Conservation (phyloP, 345 rosid species). For the Citrus trifoliata region DNA sequence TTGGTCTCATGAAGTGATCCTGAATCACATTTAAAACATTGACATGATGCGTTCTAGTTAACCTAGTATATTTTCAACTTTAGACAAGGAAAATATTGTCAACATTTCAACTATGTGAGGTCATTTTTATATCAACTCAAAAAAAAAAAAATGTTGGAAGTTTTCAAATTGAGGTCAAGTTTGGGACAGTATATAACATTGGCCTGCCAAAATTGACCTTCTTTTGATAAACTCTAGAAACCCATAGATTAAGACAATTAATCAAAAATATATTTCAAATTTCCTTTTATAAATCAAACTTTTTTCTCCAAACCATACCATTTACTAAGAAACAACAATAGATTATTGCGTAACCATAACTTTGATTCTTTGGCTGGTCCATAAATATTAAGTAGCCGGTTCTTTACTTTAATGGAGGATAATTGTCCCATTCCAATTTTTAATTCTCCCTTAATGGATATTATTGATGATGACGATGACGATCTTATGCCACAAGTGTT, state of each 20-base stretch:
- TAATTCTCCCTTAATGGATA: background rate
- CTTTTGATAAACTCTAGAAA: background rate
- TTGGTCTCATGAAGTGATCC: background rate
- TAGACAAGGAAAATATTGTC: no score
- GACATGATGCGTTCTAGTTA: background rate
- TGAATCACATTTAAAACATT: background rate
- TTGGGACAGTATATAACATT: background rate
- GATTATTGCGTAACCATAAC: no score
- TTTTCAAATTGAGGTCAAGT: background rate
- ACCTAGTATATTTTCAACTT: no score
- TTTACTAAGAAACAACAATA: no score
- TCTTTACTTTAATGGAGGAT: no score
- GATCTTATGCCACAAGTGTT: background rate
- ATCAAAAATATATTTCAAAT: background rate
- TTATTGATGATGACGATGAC: background rate
- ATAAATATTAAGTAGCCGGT: no score
- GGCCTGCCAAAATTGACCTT: background rate
- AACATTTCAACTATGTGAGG: background rate
- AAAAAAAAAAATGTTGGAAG: no score
- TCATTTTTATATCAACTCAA: background rate
- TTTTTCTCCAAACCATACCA: background rate
- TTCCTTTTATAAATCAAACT: background rate
- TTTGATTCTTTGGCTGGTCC: no score
- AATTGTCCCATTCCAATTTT: no score
- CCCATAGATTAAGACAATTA: background rate